phyloP scores from a whole-genome alignment of 306 rosid genomes.

The Ammopiptanthus mongolicus region DNA sequence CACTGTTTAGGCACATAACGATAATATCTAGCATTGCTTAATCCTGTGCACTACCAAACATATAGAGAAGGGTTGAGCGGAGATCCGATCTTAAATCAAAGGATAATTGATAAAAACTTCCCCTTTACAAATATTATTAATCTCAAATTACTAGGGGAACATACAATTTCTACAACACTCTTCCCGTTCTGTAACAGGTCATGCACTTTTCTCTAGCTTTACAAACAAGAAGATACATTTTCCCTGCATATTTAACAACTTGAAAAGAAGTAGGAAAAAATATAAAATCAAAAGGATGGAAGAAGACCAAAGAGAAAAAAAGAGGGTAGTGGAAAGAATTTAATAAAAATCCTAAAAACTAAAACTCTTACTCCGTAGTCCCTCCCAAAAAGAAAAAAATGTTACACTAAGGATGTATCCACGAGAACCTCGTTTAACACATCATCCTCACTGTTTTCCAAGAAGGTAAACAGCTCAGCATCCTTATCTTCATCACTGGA shows the following conservation, averaged over 20 bases:
- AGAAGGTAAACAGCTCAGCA: slow-evolving; percentile 41
- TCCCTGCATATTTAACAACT: slow-evolving; percentile 39
- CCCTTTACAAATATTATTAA: slow-evolving; percentile 41
- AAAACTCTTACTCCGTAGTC: slow-evolving; percentile 31
- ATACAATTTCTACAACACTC: slow-evolving; percentile 26
- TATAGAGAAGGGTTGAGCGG: neutral
- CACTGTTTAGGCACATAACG: no score
- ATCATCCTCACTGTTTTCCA: slow-evolving; percentile 48
- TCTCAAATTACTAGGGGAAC: slow-evolving; percentile 24
- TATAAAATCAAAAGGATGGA: neutral
- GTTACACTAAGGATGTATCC: slow-evolving; percentile 51
- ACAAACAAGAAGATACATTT: slow-evolving; percentile 31
- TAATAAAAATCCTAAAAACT: slow-evolving; percentile 57
- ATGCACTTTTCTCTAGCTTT: slow-evolving; percentile 24
- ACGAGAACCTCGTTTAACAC: slow-evolving; percentile 56
- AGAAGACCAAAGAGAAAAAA: neutral
- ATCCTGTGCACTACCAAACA: no score
- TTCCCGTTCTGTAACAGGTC: slow-evolving; percentile 19
- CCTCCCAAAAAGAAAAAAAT: no score
- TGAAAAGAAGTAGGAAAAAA: neutral
- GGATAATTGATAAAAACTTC: slow-evolving; percentile 41
- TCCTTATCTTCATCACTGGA: slow-evolving; percentile 46
- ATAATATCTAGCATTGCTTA: no score
- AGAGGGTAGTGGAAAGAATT: slow-evolving; percentile 59
- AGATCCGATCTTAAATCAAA: neutral